Evolutionary conservation across 129 eudicot species (phyloP), one percentile per base, ranked within the genome.

Genomic region (Scalesia atractyloides): DNA sequence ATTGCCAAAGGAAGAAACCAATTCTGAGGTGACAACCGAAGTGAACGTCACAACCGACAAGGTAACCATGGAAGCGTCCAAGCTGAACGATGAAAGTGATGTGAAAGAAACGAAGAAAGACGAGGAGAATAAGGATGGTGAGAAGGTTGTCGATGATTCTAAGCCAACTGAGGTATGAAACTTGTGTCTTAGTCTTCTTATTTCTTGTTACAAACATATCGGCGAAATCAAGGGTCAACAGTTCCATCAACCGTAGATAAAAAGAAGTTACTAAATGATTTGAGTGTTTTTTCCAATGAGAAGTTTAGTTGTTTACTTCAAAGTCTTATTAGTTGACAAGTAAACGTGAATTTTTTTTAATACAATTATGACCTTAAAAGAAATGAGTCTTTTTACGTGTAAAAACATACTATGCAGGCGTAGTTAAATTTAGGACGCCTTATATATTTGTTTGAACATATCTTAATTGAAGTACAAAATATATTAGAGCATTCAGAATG

Each of bases 101-200:
- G 22, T 22, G 15, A 18, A 54, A 52, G 69, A 78, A 63, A 46
- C 19, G 19, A 75, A 76, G 76, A 71, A 54, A 51, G 54, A 50
- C 26, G 59, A 70, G 64, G 76, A 69, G 48, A 64, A 50, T 36
- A 70, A 49, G 14, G 76, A 53, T 17, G 60, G 50, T 33, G 64
- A 59, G 53, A 59, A 76, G 70, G 53, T 59, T 33, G 70, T 33
- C 1, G 64, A 69, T 9, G 64, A 60, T n/a, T 78, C 73, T 41
- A 63, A 62, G 60, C 60, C 26, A 9, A 53, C 11, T 52, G 82
- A 78, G 82, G 82, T 78, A 61, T 33, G 61, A 62, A 20, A 56
- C 37, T 58, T 58, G 36, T 11, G 3, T 58, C 64, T 22, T 22
- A 9, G 44, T 22, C 5, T 34, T 58, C 30, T 24, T 58, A 12